Base-by-base conservation (phyloP, 2,329 filamentous ascomycete genomes). In the Periconia digitata region DNA sequence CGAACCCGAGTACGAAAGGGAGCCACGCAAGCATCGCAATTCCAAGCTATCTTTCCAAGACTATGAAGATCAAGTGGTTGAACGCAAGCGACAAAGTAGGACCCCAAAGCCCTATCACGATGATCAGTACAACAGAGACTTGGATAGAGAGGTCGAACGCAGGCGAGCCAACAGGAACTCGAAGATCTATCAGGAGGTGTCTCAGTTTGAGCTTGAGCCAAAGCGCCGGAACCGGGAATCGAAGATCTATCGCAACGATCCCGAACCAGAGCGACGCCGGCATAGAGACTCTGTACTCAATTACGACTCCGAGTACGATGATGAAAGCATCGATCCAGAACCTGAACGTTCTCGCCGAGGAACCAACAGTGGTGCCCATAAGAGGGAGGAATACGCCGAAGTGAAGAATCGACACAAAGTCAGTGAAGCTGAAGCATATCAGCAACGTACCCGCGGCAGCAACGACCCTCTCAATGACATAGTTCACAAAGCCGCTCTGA, bases 401-500 rank as follows among this genome's bases (percentile, higher is more conserved):
- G 40, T 47, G 17, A 63, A 58, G 40, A 45, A 57, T 35, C 58
- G 49, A 34, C 51, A 45, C 12, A 50, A 44, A 13, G 52, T 44
- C 24, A 54, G 43, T 21, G 58, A 50, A 21, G 58, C 46, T 24
- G 60, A 70, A 44, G 59, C 63, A 5, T 70, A 71, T 44, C 66
- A 67, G 23, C 63, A 54, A 17, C 47, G 48, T 15, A 58, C 50
- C 15, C 67, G 68, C 35, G 68, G 68, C 21, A 60, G 51, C 46
- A 50, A 52, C 35, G 56, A 52, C 1, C 59, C 63, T 10, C 44
- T 64, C n/a, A 60, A 53, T 15, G 66, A 70, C 21, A 55, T 61
- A 27, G 51, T 60, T 27, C 58, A 67, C 58, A 62, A 56, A 39
- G 60, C 57, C 38, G 66, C 66, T 8, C 67, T 63, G 50, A 57